These are phyloP conservation scores for Alternaria tenuissima DNA, from an alignment of 2,329 filamentous ascomycete species.

Conservation along the genomic window DNA sequence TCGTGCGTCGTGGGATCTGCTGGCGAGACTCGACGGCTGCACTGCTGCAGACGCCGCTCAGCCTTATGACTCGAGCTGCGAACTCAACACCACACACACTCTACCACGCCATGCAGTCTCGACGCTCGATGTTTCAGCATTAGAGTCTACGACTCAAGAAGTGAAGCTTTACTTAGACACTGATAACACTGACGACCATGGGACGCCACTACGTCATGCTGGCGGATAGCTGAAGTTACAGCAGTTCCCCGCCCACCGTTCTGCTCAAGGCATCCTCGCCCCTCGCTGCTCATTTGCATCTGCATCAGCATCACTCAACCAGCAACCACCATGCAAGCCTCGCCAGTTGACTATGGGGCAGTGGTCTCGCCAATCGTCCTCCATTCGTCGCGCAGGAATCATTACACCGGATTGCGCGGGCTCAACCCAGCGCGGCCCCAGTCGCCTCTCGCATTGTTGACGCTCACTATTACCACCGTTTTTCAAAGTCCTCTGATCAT, in stretches of 20 bases:
- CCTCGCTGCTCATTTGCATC: conserved; percentile 6
- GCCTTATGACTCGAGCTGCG: conserved; percentile 43
- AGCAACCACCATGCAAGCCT: conserved; percentile 29
- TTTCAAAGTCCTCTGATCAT: conserved; percentile 32
- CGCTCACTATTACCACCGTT: conserved; percentile 18
- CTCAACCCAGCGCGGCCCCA: conserved; percentile 24
- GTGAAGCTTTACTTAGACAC: not conserved
- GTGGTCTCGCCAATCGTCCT: conserved; percentile 24
- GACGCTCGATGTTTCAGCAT: conserved; percentile 17
- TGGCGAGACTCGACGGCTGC: conserved; percentile 32
- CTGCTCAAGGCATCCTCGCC: conserved; percentile 2
- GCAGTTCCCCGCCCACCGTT: conserved; percentile 7
- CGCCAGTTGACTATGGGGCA: conserved; percentile 27
- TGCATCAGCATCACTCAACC: conserved; percentile 23
- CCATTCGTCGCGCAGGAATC: conserved; percentile 11
- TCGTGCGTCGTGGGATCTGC: conserved; percentile 28
- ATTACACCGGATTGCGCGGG: conserved; percentile 30
- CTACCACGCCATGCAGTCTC: conserved; percentile 11
- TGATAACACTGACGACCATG: not conserved
- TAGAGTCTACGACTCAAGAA: not conserved
- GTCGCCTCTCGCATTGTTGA: conserved; percentile 9
- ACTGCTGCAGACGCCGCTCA: conserved; percentile 29
- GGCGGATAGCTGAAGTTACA: conserved; percentile 10
- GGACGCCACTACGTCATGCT: conserved; percentile 16
- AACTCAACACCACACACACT: conserved; percentile 20